Percentiles rank a stretch among this genome's conserved stretches.
These are phyloP conservation scores for Phytophthora pistaciae DNA, from an alignment of 352 stramenopile genomes.

Conservation along the genomic window DNA sequence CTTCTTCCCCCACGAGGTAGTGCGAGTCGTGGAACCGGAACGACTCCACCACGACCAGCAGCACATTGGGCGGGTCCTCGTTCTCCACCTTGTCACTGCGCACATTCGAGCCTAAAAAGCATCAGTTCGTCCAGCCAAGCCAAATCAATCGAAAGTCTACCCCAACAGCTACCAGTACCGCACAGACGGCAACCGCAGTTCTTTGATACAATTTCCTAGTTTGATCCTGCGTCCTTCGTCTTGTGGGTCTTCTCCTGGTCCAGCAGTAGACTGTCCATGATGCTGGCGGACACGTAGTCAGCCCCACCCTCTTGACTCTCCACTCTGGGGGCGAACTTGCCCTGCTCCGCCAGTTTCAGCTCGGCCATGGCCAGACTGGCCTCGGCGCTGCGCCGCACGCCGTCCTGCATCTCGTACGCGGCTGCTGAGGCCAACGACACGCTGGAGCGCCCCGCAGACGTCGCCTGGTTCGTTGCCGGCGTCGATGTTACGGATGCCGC, in stretches of 20 bases:
- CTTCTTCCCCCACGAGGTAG: constrained; percentile 55
- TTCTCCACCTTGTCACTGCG: no score
- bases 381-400: constrained; percentile 40
- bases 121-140: no score
- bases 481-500: background rate
- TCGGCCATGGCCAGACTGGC: constrained; percentile 73
- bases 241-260: constrained; percentile 33
- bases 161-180: no score
- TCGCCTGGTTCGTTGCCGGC: background rate
- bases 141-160: no score
- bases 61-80: constrained; percentile 52
- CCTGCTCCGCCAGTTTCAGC: constrained; percentile 61
- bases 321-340: constrained; percentile 60
- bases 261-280: constrained; percentile 81
- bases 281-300: constrained; percentile 84
- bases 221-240: background rate
- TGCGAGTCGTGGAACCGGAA: constrained; percentile 66
- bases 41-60: constrained; percentile 65
- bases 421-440: constrained; percentile 47
- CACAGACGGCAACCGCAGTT: no score
- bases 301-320: constrained; percentile 79
- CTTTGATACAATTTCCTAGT: background rate
- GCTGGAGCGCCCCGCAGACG: constrained; percentile 38
- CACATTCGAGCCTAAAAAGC: no score
- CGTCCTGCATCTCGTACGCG: constrained; percentile 34